A percentile compares a stretch with the other conserved stretches of the same genome.
These are phyloP conservation scores for Podaxis sp. DNA, from an alignment of 768 basidiomycete species.

Conservation along the genomic window DNA sequence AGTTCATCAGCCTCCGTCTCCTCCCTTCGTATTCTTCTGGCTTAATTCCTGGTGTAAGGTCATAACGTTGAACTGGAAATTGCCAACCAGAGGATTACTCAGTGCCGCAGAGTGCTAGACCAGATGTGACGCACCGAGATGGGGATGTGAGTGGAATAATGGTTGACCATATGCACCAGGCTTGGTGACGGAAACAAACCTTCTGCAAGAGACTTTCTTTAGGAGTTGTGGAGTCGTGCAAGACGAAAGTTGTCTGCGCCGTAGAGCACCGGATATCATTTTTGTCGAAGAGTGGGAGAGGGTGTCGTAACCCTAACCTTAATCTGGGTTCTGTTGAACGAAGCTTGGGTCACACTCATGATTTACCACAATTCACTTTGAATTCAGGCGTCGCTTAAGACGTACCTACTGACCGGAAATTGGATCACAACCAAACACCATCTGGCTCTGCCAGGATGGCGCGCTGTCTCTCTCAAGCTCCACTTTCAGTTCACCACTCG, in stretches of 20 bases:
- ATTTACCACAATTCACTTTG: not conserved
- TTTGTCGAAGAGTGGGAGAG: not conserved
- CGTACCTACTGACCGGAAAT: not conserved
- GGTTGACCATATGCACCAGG: conserved; percentile 84
- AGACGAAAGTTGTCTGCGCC: conserved; percentile 4
- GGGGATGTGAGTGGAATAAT: conserved; percentile 73
- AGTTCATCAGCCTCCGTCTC: conserved; percentile 66
- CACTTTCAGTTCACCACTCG: not conserved
- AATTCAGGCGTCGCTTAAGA: not conserved
- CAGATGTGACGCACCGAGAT: conserved; percentile 52
- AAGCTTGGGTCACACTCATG: not conserved
- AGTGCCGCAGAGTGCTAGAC: not conserved
- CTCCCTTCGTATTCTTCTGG: conserved; percentile 74
- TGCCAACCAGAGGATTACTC: not conserved
- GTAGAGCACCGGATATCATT: conserved; percentile 6
- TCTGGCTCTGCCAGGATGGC: not conserved
- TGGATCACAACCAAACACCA: not conserved
- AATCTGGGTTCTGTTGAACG: conserved; percentile 1
- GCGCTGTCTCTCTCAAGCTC: not conserved
- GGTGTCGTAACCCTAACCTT: conserved; percentile 11
- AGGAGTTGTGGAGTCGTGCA: not conserved
- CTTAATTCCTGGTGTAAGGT: conserved; percentile 83
- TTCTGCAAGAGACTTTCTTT: not conserved
- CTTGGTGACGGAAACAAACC: conserved; percentile 36
- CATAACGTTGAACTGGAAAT: conserved; percentile 49